Evolutionary conservation across 2,329 filamentous ascomycete genomes (phyloP).

Genomic region (Trichoderma simmonsii): DNA sequence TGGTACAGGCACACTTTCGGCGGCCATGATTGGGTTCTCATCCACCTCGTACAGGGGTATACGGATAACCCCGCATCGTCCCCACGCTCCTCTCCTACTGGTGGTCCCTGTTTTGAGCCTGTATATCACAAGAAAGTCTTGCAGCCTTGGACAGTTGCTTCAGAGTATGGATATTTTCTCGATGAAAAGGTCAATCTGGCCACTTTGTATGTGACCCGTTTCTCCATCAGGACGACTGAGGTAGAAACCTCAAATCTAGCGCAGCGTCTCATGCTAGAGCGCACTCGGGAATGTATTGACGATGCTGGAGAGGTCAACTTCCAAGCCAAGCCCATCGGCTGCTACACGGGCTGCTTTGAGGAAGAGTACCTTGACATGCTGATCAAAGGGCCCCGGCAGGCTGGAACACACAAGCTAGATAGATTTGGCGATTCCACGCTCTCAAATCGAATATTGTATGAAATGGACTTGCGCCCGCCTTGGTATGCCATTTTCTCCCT

Average conservation of each 20-base stretch:
- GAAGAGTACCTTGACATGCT: neutral
- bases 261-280: neutral
- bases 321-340: neutral
- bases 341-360: neutral
- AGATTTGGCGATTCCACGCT: neutral
- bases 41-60: neutral
- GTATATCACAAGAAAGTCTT: neutral
- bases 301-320: neutral
- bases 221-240: neutral
- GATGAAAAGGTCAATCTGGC: neutral
- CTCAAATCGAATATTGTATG: neutral
- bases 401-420: neutral
- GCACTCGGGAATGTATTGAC: neutral
- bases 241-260: neutral
- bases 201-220: neutral
- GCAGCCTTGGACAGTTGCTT: neutral
- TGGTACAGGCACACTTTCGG: neutral
- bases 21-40: neutral
- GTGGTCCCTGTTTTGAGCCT: neutral
- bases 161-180: neutral
- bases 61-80: neutral
- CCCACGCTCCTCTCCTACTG: neutral
- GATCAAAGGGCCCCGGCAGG: neutral
- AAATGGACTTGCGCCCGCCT: neutral
- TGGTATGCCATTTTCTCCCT: neutral